Evolutionary conservation across 2,329 filamentous ascomycete species (phyloP), one percentile per base, ranked within the genome.

Genomic region (Pseudonectria buxi): DNA sequence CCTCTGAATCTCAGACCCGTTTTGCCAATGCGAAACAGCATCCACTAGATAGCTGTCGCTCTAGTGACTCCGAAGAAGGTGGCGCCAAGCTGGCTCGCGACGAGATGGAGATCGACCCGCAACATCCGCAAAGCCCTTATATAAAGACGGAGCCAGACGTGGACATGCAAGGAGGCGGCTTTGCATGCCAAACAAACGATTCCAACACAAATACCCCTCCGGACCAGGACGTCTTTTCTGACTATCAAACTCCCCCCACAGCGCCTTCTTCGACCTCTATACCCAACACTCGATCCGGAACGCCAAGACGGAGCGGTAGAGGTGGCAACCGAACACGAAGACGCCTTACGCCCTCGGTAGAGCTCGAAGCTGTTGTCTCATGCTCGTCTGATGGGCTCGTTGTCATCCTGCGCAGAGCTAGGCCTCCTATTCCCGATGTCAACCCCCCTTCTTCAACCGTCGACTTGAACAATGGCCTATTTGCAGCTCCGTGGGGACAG

Each of bases 331-430:
- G 35, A 7, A 30, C 37, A 15, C 30, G 35, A 18, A 35, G 30
- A 24, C 40, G 42, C 48, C 50, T 53, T 1, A 54, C 64, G 6
- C 61, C 61, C 3, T 68, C 71, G 2, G 69, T 87, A 33, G 86
- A 94, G 61, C 66, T 94, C 4, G 87, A 94, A 62, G 87, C 86
- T 3, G 86, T 94, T n/a, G 81, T 94, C 5, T 94, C 87, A 1
- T 94, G 87, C 61, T 87, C 86, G 3, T 94, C 87, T 0, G 87
- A 94, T 56, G 87, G 87, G 1, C 67, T 94, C 1, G 86, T 94
- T 3, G 86, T 94, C 7, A 80, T 90, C 32, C 65, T 94, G 11
- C 76, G 87, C 37, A 77, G 75, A 44, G 86, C 86, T 15, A 75
- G 83, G 16, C 81, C 85, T 4, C 70, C 78, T 7, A 77, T 88